phyloP scores from a whole-genome alignment of 2,329 filamentous ascomycete genomes.

The Proliferodiscus dingleyae region DNA sequence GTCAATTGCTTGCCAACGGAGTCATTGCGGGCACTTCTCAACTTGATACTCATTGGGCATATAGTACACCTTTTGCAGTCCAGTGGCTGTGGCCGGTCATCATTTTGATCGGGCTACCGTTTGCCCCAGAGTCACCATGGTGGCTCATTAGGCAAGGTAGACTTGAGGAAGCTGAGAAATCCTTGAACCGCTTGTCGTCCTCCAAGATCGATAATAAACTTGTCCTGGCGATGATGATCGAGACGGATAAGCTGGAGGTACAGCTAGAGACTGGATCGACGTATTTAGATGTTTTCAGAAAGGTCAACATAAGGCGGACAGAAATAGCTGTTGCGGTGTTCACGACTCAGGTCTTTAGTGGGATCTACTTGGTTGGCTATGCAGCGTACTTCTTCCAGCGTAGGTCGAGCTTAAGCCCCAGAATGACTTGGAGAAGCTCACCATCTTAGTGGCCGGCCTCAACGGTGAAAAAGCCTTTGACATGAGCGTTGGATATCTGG shows the following conservation, averaged over 20 bases:
- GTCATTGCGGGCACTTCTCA: conserved; percentile 35
- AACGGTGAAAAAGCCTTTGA: conserved; percentile 49
- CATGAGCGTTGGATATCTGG: conserved; percentile 46
- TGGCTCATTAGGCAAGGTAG: conserved; percentile 43
- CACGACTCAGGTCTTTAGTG: conserved; percentile 55
- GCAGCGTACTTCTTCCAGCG: conserved; percentile 54
- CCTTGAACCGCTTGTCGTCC: conserved; percentile 22
- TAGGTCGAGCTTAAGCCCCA: conserved; percentile 6
- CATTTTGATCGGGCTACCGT: conserved; percentile 40
- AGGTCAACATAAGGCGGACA: conserved; percentile 46
- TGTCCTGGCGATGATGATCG: conserved; percentile 47
- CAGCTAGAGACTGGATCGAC: conserved; percentile 38
- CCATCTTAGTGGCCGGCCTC: conserved; percentile 50
- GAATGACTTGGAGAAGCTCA: neutral
- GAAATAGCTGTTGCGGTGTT: conserved; percentile 52
- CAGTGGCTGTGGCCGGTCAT: conserved; percentile 50
- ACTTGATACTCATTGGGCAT: conserved; percentile 23
- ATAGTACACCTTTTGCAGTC: conserved; percentile 32
- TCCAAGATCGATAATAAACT: conserved; percentile 35
- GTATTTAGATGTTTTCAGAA: conserved; percentile 49
- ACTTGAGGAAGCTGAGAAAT: conserved; percentile 36
- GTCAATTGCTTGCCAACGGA: conserved; percentile 44
- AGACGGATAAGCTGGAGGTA: conserved; percentile 50
- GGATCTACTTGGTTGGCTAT: conserved; percentile 59
- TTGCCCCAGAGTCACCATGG: conserved; percentile 47